Conservation (phyloP, 371 early-diverging fungal genomes). For the Apophysomyces sp. region DNA sequence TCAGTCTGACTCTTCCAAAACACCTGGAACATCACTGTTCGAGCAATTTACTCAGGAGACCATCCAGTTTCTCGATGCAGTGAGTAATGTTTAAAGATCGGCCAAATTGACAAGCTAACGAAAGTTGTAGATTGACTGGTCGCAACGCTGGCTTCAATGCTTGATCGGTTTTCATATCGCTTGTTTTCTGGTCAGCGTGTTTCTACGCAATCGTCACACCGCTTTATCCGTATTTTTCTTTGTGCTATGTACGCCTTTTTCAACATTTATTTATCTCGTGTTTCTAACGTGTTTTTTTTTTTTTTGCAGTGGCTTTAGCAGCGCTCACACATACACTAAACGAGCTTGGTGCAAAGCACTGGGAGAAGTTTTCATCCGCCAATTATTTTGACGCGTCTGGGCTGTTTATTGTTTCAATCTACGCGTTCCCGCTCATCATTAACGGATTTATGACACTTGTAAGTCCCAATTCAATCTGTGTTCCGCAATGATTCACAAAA, state of each 20-base stretch:
- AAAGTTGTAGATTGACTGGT: conserved; percentile 44
- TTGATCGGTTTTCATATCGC: conserved; percentile 38
- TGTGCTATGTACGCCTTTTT: conserved; percentile 22
- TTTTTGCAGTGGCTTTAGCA: conserved; percentile 35
- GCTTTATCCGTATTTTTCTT: conserved; percentile 32
- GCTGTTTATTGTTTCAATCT: conserved; percentile 41
- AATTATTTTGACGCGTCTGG: conserved; percentile 51
- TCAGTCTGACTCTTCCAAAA: neutral
- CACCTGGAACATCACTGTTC: neutral
- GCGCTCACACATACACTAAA: conserved; percentile 39
- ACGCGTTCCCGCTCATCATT: conserved; percentile 43
- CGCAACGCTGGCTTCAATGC: conserved; percentile 38
- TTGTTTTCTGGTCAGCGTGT: conserved; percentile 20
- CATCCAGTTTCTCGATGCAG: conserved; percentile 22
- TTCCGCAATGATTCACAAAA: neutral
- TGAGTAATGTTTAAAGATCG: conserved; percentile 5
- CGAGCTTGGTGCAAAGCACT: conserved; percentile 30
- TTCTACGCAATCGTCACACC: conserved; percentile 27
- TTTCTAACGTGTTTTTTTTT: neutral
- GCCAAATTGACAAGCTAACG: neutral
- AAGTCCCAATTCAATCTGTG: neutral
- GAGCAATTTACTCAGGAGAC: conserved; percentile 18
- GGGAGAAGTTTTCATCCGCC: conserved; percentile 32
- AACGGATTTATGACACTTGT: conserved; percentile 45
- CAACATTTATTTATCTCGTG: neutral